Evolutionary conservation across 2,329 filamentous ascomycete genomes (phyloP), one percentile per base, ranked within the genome.

Genomic region (Aspergillus nomiae): DNA sequence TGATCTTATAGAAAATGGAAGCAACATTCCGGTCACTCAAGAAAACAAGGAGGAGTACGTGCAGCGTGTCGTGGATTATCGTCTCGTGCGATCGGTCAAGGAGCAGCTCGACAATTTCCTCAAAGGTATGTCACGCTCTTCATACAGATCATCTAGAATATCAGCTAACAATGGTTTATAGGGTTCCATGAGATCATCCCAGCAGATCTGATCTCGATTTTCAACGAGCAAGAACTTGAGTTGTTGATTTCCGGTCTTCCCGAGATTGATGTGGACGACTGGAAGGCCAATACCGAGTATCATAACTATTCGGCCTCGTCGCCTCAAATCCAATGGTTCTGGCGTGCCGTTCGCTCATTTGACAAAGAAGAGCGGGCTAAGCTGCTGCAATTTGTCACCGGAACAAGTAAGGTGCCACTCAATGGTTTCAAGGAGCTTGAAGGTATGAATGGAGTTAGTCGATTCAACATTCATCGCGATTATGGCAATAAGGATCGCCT

Each of bases 11-110:
- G 88, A 90, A 36, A 90, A 96, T 73, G 95, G 95, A 55, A 91
- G 92, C 73, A 93, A 98, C 76, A 92, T 98, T 66, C 86, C 92
- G 0, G 95, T 99, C 61, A 98, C 94, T 0, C 92, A 99, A 73
- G 94, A 98, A 69, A 99, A 99, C 82, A 99, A 99, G 85, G 92
- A 97, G 68, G 94, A 99, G 68, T 99, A 98, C 75, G 92, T 99
- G 60, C 92, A 94, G 63, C 84, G 94, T 56, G 92, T 99, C 53
- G 94, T 97, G 11, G 94, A 99, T 79, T 93, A 97, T 81, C 94
- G 92, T 73, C 87, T 99, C 54, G 87, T 95, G 59, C 91, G 91
- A 24, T 97, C 95, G 41, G 95, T 99, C 41, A 90, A 94, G 79
- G 92, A 96, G 61, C 95, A 99, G 78, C 90, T 99, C 78, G 92